These are phyloP conservation scores for Millerozyma miso DNA, from an alignment of 805 yeast genomes.

Conservation along the genomic window DNA sequence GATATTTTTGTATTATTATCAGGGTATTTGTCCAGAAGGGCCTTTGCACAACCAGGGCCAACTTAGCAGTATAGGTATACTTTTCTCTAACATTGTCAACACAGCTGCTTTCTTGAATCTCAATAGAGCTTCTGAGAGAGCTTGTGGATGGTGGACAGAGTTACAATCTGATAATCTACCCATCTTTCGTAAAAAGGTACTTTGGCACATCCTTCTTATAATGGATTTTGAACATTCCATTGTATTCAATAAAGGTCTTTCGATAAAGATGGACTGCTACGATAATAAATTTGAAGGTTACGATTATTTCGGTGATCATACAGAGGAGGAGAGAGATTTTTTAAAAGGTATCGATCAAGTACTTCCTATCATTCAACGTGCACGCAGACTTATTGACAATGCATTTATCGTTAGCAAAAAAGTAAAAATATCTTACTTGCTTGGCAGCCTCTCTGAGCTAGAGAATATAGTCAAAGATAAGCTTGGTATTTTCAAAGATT, in stretches of 20 bases:
- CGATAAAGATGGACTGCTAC: not conserved
- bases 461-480: slow-evolving; percentile 1
- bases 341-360: not conserved
- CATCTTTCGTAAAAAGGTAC: not conserved
- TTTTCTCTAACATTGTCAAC: no score
- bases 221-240: not conserved
- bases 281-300: not conserved
- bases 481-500: slow-evolving; percentile 4
- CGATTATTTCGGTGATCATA: not conserved
- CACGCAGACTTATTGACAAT: not conserved
- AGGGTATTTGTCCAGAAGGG: no score
- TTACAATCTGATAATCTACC: no score
- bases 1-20: no score
- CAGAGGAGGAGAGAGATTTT: not conserved
- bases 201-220: not conserved
- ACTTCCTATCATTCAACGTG: not conserved
- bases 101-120: no score
- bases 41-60: no score
- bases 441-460: no score
- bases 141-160: no score
- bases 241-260: not conserved
- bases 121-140: no score
- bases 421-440: no score
- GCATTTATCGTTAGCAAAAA: not conserved
- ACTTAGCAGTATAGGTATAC: no score